Conservation (phyloP, 1,284 basidiomycete species). For the Ceratobasidium sp. region DNA sequence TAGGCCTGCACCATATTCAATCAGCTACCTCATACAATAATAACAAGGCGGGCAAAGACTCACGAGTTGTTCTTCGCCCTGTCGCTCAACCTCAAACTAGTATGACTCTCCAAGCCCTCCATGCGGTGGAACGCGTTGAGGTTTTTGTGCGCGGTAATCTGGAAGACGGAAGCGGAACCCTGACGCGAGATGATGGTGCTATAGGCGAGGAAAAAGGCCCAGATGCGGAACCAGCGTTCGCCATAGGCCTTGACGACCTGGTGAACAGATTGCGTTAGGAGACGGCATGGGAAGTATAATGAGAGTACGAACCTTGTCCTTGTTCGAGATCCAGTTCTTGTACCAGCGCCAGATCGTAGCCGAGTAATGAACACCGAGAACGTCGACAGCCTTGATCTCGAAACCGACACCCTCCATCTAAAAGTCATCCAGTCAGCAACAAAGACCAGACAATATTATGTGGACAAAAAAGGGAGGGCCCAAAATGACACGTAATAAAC, state of each 20-base stretch:
- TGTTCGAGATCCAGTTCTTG: conserved; percentile 92
- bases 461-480: background rate
- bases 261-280: conserved; percentile 7
- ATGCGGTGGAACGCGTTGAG: conserved; percentile 93
- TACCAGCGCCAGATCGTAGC: conserved; percentile 96
- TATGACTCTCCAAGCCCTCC: conserved; percentile 78
- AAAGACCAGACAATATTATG: background rate
- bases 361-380: conserved; percentile 96
- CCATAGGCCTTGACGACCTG: conserved; percentile 15
- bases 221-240: conserved; percentile 81
- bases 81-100: conserved; percentile 39
- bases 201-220: conserved; percentile 92
- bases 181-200: conserved; percentile 78
- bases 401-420: conserved; percentile 88
- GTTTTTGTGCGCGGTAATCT: conserved; percentile 97
- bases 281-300: conserved; percentile 29
- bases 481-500: background rate
- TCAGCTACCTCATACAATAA: background rate
- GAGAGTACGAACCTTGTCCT: conserved; percentile 83
- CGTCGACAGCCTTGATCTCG: conserved; percentile 96
- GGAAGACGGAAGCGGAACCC: conserved; percentile 90
- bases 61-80: conserved; percentile 22
- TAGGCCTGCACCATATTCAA: background rate
- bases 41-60: background rate
- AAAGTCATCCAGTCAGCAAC: background rate